Percentiles rank a stretch among this genome's conserved stretches.
Conservation (phyloP, 2,329 filamentous ascomycete species). For the Ophiostoma sp. region DNA sequence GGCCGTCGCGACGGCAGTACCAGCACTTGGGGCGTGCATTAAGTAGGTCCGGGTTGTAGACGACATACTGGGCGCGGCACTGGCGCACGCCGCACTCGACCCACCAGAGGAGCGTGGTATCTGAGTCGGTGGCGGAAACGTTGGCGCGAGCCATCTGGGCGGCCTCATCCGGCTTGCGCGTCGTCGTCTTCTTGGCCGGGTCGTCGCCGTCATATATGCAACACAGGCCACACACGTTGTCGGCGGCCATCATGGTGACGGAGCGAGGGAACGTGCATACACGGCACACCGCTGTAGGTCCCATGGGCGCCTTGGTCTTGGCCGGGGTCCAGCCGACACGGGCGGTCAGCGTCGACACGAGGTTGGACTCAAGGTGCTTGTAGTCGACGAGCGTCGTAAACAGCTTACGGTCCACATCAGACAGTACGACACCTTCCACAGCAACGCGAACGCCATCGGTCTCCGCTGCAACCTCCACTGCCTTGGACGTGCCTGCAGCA, state of each 20-base stretch:
- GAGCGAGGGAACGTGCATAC: conserved; percentile 43
- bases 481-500: background rate
- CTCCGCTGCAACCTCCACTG: too few relatives aligned
- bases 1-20: conserved; percentile 38
- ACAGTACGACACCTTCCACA: conserved; percentile 31
- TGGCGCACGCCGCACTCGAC: conserved; percentile 41
- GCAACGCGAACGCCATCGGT: too few relatives aligned
- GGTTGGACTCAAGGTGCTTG: conserved; percentile 43
- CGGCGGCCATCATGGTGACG: conserved; percentile 43
- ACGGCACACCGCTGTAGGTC: conserved; percentile 39
- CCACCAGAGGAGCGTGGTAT: conserved; percentile 37
- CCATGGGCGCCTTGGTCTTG: conserved; percentile 41
- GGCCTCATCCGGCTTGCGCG: background rate
- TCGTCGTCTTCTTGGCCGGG: background rate
- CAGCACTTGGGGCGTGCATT: conserved; percentile 44
- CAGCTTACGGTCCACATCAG: conserved; percentile 36
- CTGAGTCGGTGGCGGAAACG: conserved; percentile 33
- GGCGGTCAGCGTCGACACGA: conserved; percentile 41
- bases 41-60: conserved; percentile 41
- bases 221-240: conserved; percentile 41
- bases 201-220: conserved; percentile 24
- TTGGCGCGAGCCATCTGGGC: conserved; percentile 27
- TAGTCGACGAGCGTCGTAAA: conserved; percentile 44
- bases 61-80: conserved; percentile 47
- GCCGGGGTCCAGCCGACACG: conserved; percentile 42